These are phyloP conservation scores for Diutina sp. DNA, from an alignment of 1,139 yeast species.

Conservation along the genomic window DNA sequence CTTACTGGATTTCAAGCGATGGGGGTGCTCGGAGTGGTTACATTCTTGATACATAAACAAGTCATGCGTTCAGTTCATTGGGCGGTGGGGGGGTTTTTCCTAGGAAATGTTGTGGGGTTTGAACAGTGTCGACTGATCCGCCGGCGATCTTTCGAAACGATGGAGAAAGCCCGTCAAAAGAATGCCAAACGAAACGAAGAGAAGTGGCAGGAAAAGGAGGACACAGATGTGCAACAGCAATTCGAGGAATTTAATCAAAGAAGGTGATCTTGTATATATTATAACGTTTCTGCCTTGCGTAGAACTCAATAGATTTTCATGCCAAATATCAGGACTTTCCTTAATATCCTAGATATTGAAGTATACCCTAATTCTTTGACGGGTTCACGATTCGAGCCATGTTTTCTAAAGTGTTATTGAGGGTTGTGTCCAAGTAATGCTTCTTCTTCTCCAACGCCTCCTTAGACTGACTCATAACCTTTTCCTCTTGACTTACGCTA, in stretches of 20 bases:
- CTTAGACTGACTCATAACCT: conserved; percentile 43
- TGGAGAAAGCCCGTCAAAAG: conserved; percentile 43
- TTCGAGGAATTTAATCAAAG: not conserved
- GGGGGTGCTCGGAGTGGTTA: conserved; percentile 64
- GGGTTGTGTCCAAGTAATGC: conserved; percentile 61
- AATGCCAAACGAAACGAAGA: not conserved
- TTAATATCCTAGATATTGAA: not conserved
- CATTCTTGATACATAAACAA: conserved; percentile 56
- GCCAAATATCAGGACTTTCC: not conserved
- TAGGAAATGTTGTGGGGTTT: conserved; percentile 83
- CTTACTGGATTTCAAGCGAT: conserved; percentile 79
- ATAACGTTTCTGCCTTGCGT: not conserved
- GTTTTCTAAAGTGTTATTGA: conserved; percentile 58
- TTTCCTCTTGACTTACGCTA: conserved; percentile 38
- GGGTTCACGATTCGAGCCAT: conserved; percentile 35
- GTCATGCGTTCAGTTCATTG: conserved; percentile 58
- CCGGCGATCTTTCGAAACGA: conserved; percentile 46
- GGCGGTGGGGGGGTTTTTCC: conserved; percentile 69
- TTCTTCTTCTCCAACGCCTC: conserved; percentile 55
- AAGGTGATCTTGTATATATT: not conserved
- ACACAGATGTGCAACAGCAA: not conserved
- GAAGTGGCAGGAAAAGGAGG: conserved; percentile 1
- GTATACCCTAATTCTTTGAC: not conserved
- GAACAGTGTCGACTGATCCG: conserved; percentile 78
- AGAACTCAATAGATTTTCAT: not conserved